Conservation (phyloP, 768 basidiomycete genomes). For the Termitomyces heimii region DNA sequence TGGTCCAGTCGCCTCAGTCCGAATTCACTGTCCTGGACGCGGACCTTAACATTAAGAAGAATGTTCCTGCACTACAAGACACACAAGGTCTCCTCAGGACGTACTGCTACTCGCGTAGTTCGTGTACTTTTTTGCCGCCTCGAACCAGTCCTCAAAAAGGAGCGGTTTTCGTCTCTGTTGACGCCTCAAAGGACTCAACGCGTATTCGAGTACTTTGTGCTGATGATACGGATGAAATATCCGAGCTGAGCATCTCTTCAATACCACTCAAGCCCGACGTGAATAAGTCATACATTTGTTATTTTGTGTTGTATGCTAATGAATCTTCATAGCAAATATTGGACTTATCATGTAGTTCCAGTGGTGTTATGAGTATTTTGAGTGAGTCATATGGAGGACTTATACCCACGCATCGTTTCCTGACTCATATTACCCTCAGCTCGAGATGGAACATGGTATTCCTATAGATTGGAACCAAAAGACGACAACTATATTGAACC, state of each 20-base stretch:
- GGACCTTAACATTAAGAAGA: constrained; percentile 20
- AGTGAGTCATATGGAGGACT: constrained; percentile 26
- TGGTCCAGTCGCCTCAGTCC: constrained; percentile 25
- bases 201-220: constrained; percentile 25
- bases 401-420: not conserved
- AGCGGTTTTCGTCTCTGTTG: constrained; percentile 19
- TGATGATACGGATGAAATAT: constrained; percentile 24
- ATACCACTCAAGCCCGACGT: constrained; percentile 28
- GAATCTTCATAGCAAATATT: constrained; percentile 25
- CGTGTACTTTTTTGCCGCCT: constrained; percentile 24
- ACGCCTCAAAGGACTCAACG: constrained; percentile 18
- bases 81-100: constrained; percentile 13
- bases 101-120: constrained; percentile 22
- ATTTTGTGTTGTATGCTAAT: constrained; percentile 4
- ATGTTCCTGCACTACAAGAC: constrained; percentile 11
- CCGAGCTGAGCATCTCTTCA: constrained; percentile 20
- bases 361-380: constrained; percentile 45
- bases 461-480: constrained; percentile 25
- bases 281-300: not conserved
- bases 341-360: constrained; percentile 35
- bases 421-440: constrained; percentile 22
- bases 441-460: constrained; percentile 37
- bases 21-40: constrained; percentile 24
- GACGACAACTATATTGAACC: constrained; percentile 18
- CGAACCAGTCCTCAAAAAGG: constrained; percentile 15